These are phyloP conservation scores for Luzula sylvatica DNA, from an alignment of 176 grass and related monocot genomes.

Conservation along the genomic window DNA sequence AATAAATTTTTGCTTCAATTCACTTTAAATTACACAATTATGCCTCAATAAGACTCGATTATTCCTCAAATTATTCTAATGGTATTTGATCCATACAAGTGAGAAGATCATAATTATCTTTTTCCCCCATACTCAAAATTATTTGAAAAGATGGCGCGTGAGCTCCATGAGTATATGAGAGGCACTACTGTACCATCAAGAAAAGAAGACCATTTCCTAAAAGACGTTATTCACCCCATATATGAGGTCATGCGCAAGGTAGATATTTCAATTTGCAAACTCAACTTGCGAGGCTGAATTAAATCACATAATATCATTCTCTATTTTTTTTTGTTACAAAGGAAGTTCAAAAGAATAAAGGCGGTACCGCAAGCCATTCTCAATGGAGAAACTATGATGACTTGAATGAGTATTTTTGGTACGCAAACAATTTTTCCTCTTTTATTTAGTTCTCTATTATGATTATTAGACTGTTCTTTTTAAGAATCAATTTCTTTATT, in stretches of 20 bases:
- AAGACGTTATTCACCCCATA: slow-evolving; percentile 63
- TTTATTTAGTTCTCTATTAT: background rate
- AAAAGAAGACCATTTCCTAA: slow-evolving; percentile 48
- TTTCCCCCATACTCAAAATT: slow-evolving; percentile 11
- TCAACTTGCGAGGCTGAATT: background rate
- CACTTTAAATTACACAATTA: too few species aligned
- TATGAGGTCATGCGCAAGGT: slow-evolving; percentile 61
- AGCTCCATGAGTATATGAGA: slow-evolving; percentile 41
- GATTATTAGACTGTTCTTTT: background rate
- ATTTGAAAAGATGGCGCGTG: slow-evolving; percentile 58
- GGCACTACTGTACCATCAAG: background rate
- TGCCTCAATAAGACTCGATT: too few species aligned
- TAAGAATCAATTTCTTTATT: slow-evolving; percentile 23
- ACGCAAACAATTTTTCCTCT: slow-evolving; percentile 10
- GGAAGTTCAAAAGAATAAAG: slow-evolving; percentile 59
- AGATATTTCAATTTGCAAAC: slow-evolving; percentile 19
- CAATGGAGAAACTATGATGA: slow-evolving; percentile 98
- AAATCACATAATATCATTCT: background rate
- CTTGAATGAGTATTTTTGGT: slow-evolving; percentile 97
- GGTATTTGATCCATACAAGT: too few species aligned
- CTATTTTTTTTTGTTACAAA: slow-evolving; percentile 19
- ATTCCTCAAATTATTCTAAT: slow-evolving; percentile 5
- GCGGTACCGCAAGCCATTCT: slow-evolving; percentile 71
- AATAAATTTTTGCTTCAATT: too few species aligned
- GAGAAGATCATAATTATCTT: background rate